These are phyloP conservation scores for Phytopythium aichiense DNA, from an alignment of 352 stramenopile genomes.

Conservation along the genomic window DNA sequence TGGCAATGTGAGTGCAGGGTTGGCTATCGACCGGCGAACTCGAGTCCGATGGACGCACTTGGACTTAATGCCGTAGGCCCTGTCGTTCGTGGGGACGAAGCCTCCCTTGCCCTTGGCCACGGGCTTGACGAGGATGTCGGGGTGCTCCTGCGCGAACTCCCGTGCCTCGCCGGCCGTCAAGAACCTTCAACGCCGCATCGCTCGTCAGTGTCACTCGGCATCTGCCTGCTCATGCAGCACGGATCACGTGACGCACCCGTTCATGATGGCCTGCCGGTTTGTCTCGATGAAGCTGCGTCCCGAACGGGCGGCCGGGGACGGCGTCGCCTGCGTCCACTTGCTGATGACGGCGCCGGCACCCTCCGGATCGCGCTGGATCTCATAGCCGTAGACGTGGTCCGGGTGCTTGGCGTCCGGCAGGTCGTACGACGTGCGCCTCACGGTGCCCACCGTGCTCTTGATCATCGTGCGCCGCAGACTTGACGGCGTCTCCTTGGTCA, in stretches of 20 bases:
- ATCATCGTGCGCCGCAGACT: conserved; percentile 77
- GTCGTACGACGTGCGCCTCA: conserved; percentile 61
- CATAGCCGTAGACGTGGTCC: conserved; percentile 64
- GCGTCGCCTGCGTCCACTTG: conserved; percentile 67
- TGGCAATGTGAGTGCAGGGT: too few species aligned
- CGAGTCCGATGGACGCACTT: conserved; percentile 26
- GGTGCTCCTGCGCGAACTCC: conserved; percentile 63
- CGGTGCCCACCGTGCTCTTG: conserved; percentile 68
- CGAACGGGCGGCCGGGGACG: conserved; percentile 51
- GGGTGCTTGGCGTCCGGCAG: conserved; percentile 59
- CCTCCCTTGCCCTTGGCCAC: conserved; percentile 47
- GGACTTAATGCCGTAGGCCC: conserved; percentile 73
- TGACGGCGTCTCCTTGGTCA: conserved; percentile 25
- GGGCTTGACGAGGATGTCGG: conserved; percentile 67
- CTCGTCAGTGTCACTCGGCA: too few species aligned
- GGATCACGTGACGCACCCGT: conserved; percentile 24
- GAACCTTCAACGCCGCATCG: conserved; percentile 17
- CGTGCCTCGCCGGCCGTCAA: conserved; percentile 55
- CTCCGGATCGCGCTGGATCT: conserved; percentile 66
- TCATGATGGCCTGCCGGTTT: conserved; percentile 60
- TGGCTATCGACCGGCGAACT: too few species aligned
- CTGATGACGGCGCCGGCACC: conserved; percentile 66
- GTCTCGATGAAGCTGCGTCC: conserved; percentile 79
- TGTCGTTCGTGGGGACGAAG: conserved; percentile 52
- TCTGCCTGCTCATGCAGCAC: not conserved